Conservation (phyloP, 2,329 filamentous ascomycete species). For the Fusarium acutatum region DNA sequence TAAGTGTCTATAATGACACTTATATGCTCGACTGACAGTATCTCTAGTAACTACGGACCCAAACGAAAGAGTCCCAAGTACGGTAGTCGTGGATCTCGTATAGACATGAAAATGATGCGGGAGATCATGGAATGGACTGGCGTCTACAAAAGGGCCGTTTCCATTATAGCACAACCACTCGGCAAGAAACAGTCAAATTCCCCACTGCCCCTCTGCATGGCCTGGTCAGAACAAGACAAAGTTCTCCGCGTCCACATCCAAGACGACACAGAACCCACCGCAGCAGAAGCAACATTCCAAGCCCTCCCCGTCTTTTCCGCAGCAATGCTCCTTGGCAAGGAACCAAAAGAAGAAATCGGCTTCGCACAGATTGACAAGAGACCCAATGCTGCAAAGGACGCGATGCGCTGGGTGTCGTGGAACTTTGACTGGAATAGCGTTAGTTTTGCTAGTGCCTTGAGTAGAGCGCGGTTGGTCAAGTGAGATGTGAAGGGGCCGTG, state of each 20-base stretch:
- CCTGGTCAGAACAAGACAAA: not conserved
- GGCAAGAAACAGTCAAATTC: not conserved
- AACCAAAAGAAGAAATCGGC: not conserved
- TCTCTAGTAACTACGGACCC: not conserved
- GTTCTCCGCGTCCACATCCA: not conserved
- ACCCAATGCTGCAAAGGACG: not conserved
- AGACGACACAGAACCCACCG: not conserved
- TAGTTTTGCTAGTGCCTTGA: not conserved
- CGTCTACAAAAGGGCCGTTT: not conserved
- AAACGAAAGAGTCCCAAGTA: not conserved
- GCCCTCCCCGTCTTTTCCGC: not conserved
- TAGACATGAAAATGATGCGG: not conserved
- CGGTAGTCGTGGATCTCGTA: not conserved
- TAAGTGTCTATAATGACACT: no score
- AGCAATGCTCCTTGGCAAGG: not conserved
- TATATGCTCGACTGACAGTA: no score
- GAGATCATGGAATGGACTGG: not conserved
- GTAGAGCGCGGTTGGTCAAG: not conserved
- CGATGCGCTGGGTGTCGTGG: not conserved
- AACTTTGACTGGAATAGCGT: not conserved
- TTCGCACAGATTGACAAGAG: not conserved
- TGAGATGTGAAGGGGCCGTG: not conserved
- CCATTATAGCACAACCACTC: not conserved
- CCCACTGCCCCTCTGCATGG: not conserved
- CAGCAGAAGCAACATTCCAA: not conserved